Conservation (phyloP, 331 rosid species). For the Ulmus americana region DNA sequence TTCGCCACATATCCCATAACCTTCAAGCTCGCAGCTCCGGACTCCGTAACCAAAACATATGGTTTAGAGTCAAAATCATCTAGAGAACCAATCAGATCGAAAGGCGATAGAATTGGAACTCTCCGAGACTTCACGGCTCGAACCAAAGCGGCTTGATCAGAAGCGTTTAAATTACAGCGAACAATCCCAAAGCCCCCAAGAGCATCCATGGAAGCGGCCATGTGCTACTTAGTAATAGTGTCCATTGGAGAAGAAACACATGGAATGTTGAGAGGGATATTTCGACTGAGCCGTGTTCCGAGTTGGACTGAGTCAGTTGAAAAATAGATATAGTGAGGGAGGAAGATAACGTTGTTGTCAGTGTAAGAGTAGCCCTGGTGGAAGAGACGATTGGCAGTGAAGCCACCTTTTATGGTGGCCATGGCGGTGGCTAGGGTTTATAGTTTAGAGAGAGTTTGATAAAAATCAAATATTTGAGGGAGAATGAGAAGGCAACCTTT, state of each 20-base stretch:
- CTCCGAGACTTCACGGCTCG: constrained; percentile 61
- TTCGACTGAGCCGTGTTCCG: constrained; percentile 56
- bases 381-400: constrained; percentile 72
- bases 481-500: too few relatives aligned
- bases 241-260: constrained; percentile 93
- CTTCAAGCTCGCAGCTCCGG: constrained; percentile 40
- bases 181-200: constrained; percentile 70
- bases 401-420: constrained; percentile 64
- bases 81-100: constrained; percentile 29
- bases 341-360: constrained; percentile 88
- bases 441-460: neutral
- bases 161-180: constrained; percentile 53
- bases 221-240: constrained; percentile 71
- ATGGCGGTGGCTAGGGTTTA: constrained; percentile 12
- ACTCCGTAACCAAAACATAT: constrained; percentile 53
- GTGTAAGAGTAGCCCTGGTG: constrained; percentile 83
- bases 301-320: constrained; percentile 67
- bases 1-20: constrained; percentile 54
- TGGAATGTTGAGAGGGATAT: constrained; percentile 51
- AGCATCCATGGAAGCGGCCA: constrained; percentile 81
- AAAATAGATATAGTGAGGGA: constrained; percentile 92
- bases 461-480: too few relatives aligned
- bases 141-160: constrained; percentile 50
- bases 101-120: constrained; percentile 58
- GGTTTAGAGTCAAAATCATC: constrained; percentile 51